Percentiles rank a stretch among this genome's conserved stretches.
phyloP scores from a whole-genome alignment of 257 asterid species.

The Buddleja alternifolia region DNA sequence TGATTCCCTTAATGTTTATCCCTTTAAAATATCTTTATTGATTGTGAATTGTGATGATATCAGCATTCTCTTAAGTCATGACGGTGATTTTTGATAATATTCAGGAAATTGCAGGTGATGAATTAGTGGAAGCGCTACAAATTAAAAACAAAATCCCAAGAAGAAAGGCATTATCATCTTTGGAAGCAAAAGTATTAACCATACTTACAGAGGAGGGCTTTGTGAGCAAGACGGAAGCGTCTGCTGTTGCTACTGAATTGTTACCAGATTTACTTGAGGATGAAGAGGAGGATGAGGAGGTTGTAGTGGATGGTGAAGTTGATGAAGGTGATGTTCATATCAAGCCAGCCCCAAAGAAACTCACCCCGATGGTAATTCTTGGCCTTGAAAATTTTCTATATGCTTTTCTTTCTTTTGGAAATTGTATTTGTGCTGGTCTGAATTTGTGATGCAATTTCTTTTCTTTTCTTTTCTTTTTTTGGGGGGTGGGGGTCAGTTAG shows the following conservation, averaged over 20 bases:
- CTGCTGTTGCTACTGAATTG: constrained; percentile 52
- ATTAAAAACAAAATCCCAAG: constrained; percentile 87
- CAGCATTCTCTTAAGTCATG: constrained; percentile 33
- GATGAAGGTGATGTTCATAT: constrained; percentile 97
- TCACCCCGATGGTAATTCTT: constrained; percentile 65
- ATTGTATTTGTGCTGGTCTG: not conserved
- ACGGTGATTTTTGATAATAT: constrained; percentile 37
- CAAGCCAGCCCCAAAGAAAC: constrained; percentile 68
- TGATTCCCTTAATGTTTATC: not conserved
- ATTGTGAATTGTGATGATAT: constrained; percentile 16
- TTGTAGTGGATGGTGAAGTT: constrained; percentile 95
- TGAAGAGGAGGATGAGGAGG: constrained; percentile 96
- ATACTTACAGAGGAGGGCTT: constrained; percentile 93
- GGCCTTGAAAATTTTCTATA: constrained; percentile 10
- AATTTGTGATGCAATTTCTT: not conserved
- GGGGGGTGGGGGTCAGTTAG: not conserved
- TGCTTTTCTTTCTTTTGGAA: not conserved
- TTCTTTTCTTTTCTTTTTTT: not conserved
- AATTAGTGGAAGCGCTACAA: constrained; percentile 79
- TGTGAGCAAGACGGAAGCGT: constrained; percentile 65
- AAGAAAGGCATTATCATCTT: constrained; percentile 72
- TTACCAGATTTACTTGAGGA: constrained; percentile 70
- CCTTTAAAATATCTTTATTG: constrained; percentile 17
- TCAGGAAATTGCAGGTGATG: constrained; percentile 95
- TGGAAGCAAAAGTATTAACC: constrained; percentile 72